Percentiles rank a stretch among this genome's conserved stretches.
phyloP scores from a whole-genome alignment of 2,329 filamentous ascomycete species.

The Cladosporium austrohemisphaericum region DNA sequence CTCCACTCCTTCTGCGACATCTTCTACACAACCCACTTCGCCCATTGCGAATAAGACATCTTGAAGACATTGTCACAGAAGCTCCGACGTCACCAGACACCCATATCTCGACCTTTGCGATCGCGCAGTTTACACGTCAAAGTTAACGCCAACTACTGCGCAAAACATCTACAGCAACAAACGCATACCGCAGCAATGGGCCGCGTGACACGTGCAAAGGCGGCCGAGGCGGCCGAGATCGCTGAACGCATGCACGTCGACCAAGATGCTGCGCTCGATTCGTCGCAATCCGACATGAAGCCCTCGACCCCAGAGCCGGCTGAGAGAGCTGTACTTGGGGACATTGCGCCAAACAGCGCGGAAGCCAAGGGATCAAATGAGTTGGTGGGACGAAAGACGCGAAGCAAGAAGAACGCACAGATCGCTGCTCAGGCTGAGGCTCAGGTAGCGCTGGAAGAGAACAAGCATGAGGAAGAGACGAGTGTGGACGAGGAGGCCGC shows the following conservation, averaged over 20 bases:
- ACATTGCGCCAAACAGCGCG: constrained; percentile 38
- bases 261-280: constrained; percentile 32
- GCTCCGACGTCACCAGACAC: no score
- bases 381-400: constrained; percentile 24
- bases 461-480: constrained; percentile 32
- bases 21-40: no score
- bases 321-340: constrained; percentile 38
- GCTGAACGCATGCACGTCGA: constrained; percentile 37
- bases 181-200: no score
- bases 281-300: constrained; percentile 20
- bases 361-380: constrained; percentile 16
- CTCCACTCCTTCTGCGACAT: no score
- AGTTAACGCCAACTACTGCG: no score
- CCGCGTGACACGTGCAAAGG: constrained; percentile 43
- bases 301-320: constrained; percentile 16
- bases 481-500: neutral
- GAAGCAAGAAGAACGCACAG: constrained; percentile 13
- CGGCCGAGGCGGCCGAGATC: constrained; percentile 35
- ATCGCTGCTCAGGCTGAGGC: constrained; percentile 8
- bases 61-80: no score
- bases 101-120: no score
- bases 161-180: no score
- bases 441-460: constrained; percentile 5
- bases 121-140: no score
- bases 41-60: no score